Percentiles rank a stretch among this genome's conserved stretches.
Conservation (phyloP, 352 stramenopile species). For the Globisporangium carolinianum region DNA sequence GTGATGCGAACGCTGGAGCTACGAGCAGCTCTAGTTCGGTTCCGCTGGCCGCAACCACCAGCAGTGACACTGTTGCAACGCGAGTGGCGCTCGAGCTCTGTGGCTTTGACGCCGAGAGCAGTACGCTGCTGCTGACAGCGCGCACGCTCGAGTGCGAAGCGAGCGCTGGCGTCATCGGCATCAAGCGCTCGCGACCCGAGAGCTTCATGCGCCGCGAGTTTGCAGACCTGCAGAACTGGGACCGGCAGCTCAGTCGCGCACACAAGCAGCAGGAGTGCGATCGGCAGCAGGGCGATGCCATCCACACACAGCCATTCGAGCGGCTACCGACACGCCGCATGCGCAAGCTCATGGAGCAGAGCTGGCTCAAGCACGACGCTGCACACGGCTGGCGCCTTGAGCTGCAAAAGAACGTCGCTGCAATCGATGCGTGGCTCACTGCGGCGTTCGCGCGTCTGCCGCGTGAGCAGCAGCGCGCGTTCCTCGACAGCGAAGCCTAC, state of each 20-base stretch:
- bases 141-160: not conserved
- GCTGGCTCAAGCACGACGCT: constrained; percentile 39
- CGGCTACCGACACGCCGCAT: constrained; percentile 51
- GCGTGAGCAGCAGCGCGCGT: constrained; percentile 19
- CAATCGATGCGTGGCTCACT: constrained; percentile 55
- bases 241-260: constrained; percentile 20
- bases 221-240: constrained; percentile 37
- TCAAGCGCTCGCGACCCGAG: constrained; percentile 3
- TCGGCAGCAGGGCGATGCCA: not conserved
- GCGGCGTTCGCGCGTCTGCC: constrained; percentile 24
- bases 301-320: constrained; percentile 4
- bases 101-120: constrained; percentile 25
- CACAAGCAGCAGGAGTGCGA: not conserved
- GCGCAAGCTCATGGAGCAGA: constrained; percentile 41
- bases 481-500: constrained; percentile 52
- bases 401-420: constrained; percentile 50
- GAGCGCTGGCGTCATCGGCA: not conserved
- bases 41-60: no score
- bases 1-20: no score
- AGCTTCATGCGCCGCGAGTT: constrained; percentile 26
- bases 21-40: no score
- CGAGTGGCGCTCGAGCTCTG: constrained; percentile 21
- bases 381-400: constrained; percentile 43
- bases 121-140: constrained; percentile 22
- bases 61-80: no score